Evolutionary conservation across 805 yeast species (phyloP), one percentile per base, ranked within the genome.

Genomic region (Cyberlindnera mycetangii): DNA sequence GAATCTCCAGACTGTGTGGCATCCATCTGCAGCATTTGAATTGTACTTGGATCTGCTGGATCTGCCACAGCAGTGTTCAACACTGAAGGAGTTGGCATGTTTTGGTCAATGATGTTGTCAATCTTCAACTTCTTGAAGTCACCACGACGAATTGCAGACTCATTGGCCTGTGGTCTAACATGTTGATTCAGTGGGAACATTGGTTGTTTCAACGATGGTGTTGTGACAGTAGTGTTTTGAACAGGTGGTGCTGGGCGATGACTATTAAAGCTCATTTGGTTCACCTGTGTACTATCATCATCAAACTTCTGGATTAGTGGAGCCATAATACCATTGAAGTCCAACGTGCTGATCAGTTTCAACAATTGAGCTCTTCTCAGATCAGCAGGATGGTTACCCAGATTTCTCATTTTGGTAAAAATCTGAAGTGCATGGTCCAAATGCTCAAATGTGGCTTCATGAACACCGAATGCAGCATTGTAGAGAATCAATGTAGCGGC

Each of bases 381-480:
- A 7, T 85, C 85, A 0, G 93, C 92, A 1, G 93, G 92, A 58
- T 83, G 83, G 58, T 85, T 85, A 1, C 93, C 93, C 39, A 85
- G 64, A 45, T 78, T 79, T 56, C 85, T 76, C 93, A 85, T 85
- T 55, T 75, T 79, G 3, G 88, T 83, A 54, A 85, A 83, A 5
- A 85, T 76, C 9, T 65, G 68, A 32, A 85, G 65, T 0, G 92
- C 86, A 60, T 84, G 89, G 59, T 85, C 90, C 42, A 85, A 64
- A 58, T 84, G 88, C 36, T 75, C 80, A 37, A 73, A 68, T 0
- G 92, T 84, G 22, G 85, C 87, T 20, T 83, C 87, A 58, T 85
- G 88, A 7, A 85, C 83, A 7, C 95, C 95, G 66, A 85, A 85
- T 0, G 93, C 83, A 1, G 89, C 82, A 59, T 83, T 85, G 61